Conservation (phyloP, 2,329 filamentous ascomycete species). For the Colletotrichum sidae region DNA sequence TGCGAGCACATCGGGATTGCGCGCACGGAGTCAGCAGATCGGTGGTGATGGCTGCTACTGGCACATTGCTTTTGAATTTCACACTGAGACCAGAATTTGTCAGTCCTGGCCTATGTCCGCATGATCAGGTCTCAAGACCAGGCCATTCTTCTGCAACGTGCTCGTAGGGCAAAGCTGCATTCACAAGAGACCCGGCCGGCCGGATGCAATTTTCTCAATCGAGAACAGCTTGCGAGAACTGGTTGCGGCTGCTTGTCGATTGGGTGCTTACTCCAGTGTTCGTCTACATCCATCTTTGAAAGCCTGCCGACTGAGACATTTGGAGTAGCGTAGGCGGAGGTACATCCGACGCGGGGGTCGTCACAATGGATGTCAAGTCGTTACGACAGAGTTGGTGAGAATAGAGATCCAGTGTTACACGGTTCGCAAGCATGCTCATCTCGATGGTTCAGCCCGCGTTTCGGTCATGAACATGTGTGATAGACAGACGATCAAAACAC, state of each 20-base stretch:
- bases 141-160: too few relatives aligned
- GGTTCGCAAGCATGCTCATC: too few relatives aligned
- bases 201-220: constrained; percentile 2
- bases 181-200: neutral
- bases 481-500: constrained; percentile 1
- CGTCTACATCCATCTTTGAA: neutral
- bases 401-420: too few relatives aligned
- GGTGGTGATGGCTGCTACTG: constrained; percentile 1
- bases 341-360: too few relatives aligned
- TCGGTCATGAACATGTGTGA: constrained; percentile 3
- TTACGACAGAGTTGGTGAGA: neutral
- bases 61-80: constrained; percentile 18
- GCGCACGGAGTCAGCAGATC: constrained; percentile 6
- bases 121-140: too few relatives aligned
- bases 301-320: too few relatives aligned
- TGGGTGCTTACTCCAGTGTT: neutral
- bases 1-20: neutral
- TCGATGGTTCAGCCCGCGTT: too few relatives aligned
- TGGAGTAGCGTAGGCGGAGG: too few relatives aligned
- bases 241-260: neutral
- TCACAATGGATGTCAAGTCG: too few relatives aligned
- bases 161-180: neutral
- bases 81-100: constrained; percentile 7
- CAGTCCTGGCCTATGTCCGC: neutral
- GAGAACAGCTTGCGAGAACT: constrained; percentile 11